Evolutionary conservation across 495 filamentous ascomycete genomes (phyloP).

Genomic region (Hyphodiscus hymeniophilus): DNA sequence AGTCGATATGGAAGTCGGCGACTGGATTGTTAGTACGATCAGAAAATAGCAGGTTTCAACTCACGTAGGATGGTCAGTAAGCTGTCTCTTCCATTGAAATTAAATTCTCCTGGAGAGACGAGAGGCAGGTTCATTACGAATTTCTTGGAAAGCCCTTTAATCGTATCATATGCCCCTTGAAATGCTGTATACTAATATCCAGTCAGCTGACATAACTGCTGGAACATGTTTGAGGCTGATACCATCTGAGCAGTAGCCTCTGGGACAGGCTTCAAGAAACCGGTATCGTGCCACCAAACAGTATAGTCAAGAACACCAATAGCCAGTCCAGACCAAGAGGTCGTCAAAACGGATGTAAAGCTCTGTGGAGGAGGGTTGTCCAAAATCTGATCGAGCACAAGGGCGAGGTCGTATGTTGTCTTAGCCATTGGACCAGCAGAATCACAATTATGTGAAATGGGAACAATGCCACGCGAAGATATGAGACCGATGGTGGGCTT

Average conservation of each 20-base stretch:
- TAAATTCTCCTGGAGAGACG: no score
- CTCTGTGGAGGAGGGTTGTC: background rate
- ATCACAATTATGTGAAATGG: conserved; percentile 51
- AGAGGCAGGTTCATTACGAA: no score
- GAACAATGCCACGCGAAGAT: conserved; percentile 49
- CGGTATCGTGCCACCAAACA: background rate
- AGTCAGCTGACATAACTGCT: background rate
- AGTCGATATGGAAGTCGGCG: no score
- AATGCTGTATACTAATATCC: background rate
- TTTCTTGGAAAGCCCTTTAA: no score
- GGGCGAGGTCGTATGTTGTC: conserved; percentile 55
- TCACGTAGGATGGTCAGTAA: no score
- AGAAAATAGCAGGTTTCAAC: no score
- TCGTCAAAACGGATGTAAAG: background rate
- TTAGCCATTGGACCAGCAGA: conserved; percentile 57
- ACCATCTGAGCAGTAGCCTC: background rate
- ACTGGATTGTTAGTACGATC: no score
- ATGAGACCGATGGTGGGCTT: conserved; percentile 50
- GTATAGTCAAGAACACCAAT: background rate
- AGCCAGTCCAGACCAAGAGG: background rate
- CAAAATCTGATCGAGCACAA: background rate
- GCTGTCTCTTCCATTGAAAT: no score
- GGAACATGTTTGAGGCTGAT: background rate
- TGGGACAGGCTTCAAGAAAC: background rate
- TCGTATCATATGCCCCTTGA: background rate